These are phyloP conservation scores for Phytopythium sindhum DNA, from an alignment of 352 stramenopile species.

Conservation along the genomic window DNA sequence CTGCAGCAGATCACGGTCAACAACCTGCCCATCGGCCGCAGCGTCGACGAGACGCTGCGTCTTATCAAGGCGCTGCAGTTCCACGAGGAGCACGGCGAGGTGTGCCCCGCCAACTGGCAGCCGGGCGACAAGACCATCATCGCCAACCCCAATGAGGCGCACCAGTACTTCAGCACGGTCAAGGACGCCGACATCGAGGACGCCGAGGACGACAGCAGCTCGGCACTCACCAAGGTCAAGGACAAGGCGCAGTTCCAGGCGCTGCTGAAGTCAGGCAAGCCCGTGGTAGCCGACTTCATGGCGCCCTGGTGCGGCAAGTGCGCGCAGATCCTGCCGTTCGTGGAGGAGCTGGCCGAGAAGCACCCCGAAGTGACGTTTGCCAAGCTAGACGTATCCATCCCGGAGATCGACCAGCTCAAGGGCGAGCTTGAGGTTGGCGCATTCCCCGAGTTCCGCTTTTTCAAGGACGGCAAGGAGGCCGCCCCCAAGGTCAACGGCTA, in stretches of 20 bases:
- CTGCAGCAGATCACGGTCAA: slow-evolving; percentile 90
- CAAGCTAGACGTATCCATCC: slow-evolving; percentile 71
- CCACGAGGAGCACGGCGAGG: slow-evolving; percentile 89
- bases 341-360: slow-evolving; percentile 62
- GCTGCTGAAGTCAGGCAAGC: slow-evolving; percentile 64
- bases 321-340: slow-evolving; percentile 75
- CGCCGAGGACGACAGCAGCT: slow-evolving; percentile 35
- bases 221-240: slow-evolving; percentile 48
- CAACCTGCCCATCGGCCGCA: slow-evolving; percentile 91
- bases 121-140: slow-evolving; percentile 90
- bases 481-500: slow-evolving; percentile 71
- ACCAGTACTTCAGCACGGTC: slow-evolving; percentile 84
- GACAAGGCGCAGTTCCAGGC: slow-evolving; percentile 58
- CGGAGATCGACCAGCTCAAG: slow-evolving; percentile 74
- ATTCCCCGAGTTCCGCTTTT: slow-evolving; percentile 85
- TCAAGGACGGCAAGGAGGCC: slow-evolving; percentile 78
- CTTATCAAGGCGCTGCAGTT: slow-evolving; percentile 93
- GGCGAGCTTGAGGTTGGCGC: slow-evolving; percentile 65
- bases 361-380: slow-evolving; percentile 73
- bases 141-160: slow-evolving; percentile 72
- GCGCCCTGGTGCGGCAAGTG: slow-evolving; percentile 89
- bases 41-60: slow-evolving; percentile 91
- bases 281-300: slow-evolving; percentile 79
- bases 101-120: slow-evolving; percentile 93
- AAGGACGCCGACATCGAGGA: slow-evolving; percentile 34